phyloP scores from a whole-genome alignment of 352 stramenopile genomes.

The Globisporangium splendens region DNA sequence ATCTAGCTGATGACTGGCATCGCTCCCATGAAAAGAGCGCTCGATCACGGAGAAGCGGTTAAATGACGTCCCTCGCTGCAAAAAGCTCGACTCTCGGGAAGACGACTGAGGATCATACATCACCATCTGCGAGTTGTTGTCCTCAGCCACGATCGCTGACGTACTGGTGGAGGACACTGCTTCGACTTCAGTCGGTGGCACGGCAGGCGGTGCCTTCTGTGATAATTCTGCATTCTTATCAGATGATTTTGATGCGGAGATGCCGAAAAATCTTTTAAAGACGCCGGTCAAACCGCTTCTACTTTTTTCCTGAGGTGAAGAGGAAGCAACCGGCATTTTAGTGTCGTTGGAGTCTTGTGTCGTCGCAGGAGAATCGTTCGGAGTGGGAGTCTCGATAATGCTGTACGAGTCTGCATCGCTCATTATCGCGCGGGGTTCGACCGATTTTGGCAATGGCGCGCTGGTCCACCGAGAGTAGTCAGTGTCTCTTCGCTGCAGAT shows the following conservation, averaged over 20 bases:
- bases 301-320: slow-evolving; percentile 9
- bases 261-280: slow-evolving; percentile 69
- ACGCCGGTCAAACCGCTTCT: slow-evolving; percentile 38
- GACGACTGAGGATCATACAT: background rate
- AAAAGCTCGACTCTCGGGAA: background rate
- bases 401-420: slow-evolving; percentile 50
- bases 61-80: slow-evolving; percentile 5
- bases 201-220: background rate
- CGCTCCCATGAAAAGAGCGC: slow-evolving; percentile 9
- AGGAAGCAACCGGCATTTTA: background rate
- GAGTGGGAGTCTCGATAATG: slow-evolving; percentile 37
- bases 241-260: slow-evolving; percentile 24
- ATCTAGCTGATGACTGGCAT: slow-evolving; percentile 8
- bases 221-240: background rate
- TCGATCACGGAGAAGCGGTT: slow-evolving; percentile 7
- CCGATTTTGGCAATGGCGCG: slow-evolving; percentile 3
- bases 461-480: slow-evolving; percentile 18
- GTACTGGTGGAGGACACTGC: too few species aligned
- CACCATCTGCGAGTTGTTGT: background rate
- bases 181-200: background rate
- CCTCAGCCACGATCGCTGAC: too few species aligned
- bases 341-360: background rate
- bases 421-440: slow-evolving; percentile 11
- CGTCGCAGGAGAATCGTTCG: background rate
- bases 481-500: slow-evolving; percentile 20